These are phyloP conservation scores for Leishmania arabica DNA, from an alignment of 208 protist genomes.

Conservation along the genomic window DNA sequence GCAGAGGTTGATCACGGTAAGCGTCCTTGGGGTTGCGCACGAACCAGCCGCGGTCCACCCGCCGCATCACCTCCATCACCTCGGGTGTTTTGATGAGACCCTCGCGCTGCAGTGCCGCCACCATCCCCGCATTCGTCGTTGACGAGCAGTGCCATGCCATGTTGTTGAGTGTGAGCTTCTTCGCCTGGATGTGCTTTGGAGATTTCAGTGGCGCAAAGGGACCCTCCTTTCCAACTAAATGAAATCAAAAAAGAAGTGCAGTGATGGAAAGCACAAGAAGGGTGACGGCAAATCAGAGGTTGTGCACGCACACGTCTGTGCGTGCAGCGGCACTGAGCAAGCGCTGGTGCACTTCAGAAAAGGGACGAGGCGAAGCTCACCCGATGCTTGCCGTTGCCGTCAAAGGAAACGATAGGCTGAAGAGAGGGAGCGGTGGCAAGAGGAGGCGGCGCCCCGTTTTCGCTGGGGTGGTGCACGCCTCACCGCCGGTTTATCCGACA, in stretches of 20 bases:
- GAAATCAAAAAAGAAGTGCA: background rate
- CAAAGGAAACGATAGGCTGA: background rate
- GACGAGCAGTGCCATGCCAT: constrained; percentile 88
- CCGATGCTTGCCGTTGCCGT: background rate
- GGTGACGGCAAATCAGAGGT: too few species aligned
- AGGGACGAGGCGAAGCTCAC: background rate
- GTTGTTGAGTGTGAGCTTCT: background rate
- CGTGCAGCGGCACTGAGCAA: background rate
- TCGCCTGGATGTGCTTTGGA: background rate
- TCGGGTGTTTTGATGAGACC: constrained; percentile 51
- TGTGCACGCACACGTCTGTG: background rate
- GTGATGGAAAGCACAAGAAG: background rate
- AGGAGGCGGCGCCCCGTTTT: background rate
- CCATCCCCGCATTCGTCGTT: constrained; percentile 64
- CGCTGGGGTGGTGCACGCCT: background rate
- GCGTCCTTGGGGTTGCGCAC: constrained; percentile 36
- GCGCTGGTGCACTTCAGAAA: background rate
- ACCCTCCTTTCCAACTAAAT: background rate
- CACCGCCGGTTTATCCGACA: background rate
- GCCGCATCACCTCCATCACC: constrained; percentile 62
- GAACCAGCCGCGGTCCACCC: constrained; percentile 84
- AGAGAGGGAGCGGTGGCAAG: background rate
- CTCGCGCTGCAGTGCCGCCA: constrained; percentile 52
- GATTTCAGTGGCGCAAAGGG: background rate
- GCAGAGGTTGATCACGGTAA: constrained; percentile 74